Evolutionary conservation across 164 flowering plant species (phyloP).

Genomic region (Umbellularia californica): DNA sequence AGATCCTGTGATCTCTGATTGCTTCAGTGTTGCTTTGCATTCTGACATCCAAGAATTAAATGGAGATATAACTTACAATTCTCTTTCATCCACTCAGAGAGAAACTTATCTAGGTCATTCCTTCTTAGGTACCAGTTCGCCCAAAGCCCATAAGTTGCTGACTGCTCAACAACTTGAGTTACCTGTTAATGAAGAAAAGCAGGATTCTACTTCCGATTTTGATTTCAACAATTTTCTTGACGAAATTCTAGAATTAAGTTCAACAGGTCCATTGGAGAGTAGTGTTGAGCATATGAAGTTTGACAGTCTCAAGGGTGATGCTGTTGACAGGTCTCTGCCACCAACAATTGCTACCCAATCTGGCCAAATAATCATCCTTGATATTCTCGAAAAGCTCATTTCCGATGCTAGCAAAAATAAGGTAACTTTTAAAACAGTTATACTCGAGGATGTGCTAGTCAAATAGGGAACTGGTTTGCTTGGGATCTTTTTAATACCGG

Average conservation of each 20-base stretch:
- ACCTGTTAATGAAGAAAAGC: conserved; percentile 11
- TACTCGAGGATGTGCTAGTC: no score
- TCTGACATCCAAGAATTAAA: conserved; percentile 2
- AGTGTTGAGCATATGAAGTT: conserved; percentile 15
- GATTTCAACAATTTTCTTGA: background rate
- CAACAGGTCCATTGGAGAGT: conserved; percentile 12
- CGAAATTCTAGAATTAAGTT: conserved; percentile 14
- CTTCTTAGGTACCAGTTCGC: background rate
- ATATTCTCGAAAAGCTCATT: conserved; percentile 57
- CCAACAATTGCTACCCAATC: conserved; percentile 25
- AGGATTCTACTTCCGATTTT: conserved; percentile 11
- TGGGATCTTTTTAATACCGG: no score
- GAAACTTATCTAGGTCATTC: background rate
- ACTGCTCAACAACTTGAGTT: background rate
- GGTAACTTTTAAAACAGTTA: conserved; percentile 31
- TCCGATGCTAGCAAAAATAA: conserved; percentile 73
- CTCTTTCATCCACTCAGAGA: background rate
- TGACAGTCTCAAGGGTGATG: conserved; percentile 20
- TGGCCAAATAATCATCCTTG: conserved; percentile 39
- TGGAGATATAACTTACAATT: conserved; percentile 8
- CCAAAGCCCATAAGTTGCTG: background rate
- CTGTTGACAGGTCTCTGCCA: conserved; percentile 25
- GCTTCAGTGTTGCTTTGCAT: background rate
- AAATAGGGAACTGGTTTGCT: no score
- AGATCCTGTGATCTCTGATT: background rate